Conservation (phyloP, 352 stramenopile genomes). For the Phytophthora hybrid region DNA sequence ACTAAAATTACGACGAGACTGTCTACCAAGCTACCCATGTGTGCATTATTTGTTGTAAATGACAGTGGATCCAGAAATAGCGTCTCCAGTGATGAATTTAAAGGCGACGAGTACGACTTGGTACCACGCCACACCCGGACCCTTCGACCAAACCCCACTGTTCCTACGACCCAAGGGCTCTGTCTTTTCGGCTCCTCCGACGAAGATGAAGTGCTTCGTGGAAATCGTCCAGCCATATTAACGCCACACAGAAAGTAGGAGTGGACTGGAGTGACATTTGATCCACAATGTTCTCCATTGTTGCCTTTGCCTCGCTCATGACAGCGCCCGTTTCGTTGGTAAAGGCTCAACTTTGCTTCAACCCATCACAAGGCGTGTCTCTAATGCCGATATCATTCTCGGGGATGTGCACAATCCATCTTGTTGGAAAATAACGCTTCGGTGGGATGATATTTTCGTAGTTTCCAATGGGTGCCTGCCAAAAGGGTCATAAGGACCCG, state of each 20-base stretch:
- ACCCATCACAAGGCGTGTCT: background rate
- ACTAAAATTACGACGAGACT: too few species aligned
- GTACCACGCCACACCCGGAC: background rate
- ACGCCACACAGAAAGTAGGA: conserved; percentile 1
- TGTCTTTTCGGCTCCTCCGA: background rate
- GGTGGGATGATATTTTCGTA: too few species aligned
- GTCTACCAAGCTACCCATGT: too few species aligned
- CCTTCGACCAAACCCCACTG: background rate
- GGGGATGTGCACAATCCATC: background rate
- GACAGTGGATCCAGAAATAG: too few species aligned
- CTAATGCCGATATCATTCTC: background rate
- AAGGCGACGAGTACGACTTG: background rate
- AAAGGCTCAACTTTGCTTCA: background rate
- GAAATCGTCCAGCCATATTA: conserved; percentile 15
- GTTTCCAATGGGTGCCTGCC: too few species aligned
- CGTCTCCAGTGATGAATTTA: too few species aligned
- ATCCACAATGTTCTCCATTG: conserved; percentile 7
- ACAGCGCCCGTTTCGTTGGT: background rate
- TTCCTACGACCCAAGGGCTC: too few species aligned
- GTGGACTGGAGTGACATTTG: conserved; percentile 21
- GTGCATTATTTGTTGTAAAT: too few species aligned
- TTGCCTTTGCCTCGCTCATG: background rate
- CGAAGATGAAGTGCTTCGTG: conserved; percentile 9
- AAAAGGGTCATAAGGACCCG: too few species aligned
- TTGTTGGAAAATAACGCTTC: background rate